These are phyloP conservation scores for Pyrenophora teres DNA, from an alignment of 2,329 filamentous ascomycete species.

Conservation along the genomic window DNA sequence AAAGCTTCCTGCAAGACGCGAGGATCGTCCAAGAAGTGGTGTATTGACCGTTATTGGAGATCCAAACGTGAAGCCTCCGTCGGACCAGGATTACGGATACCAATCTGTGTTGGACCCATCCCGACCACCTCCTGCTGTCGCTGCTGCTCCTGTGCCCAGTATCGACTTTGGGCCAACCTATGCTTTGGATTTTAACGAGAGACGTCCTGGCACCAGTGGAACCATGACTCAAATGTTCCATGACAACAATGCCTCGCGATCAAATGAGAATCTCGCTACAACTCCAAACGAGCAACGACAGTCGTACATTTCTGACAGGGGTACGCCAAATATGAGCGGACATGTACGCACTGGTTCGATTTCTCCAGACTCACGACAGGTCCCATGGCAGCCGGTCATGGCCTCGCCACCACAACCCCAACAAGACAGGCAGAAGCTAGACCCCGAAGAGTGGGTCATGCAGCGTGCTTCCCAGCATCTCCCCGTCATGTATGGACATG, in stretches of 20 bases:
- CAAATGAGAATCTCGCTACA: constrained; percentile 38
- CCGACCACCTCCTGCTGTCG: constrained; percentile 60
- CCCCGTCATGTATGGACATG: constrained; percentile 56
- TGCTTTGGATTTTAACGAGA: constrained; percentile 64
- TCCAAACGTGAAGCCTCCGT: constrained; percentile 49
- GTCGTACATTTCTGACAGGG: constrained; percentile 36
- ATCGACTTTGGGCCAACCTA: constrained; percentile 88
- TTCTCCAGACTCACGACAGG: constrained; percentile 62
- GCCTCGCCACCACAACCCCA: constrained; percentile 50
- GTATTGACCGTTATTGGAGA: constrained; percentile 77
- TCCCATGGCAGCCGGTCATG: constrained; percentile 80
- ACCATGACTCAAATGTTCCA: constrained; percentile 52
- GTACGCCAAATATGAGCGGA: constrained; percentile 48
- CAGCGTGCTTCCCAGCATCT: constrained; percentile 67
- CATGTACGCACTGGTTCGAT: constrained; percentile 48
- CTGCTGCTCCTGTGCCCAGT: constrained; percentile 68
- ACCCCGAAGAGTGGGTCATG: constrained; percentile 82
- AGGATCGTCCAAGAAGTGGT: constrained; percentile 76
- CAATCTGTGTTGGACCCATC: constrained; percentile 38
- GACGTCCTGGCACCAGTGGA: constrained; percentile 61
- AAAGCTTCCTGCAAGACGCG: constrained; percentile 54
- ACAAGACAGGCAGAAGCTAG: constrained; percentile 60
- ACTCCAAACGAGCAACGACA: constrained; percentile 36
- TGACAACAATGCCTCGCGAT: constrained; percentile 35
- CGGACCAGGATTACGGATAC: constrained; percentile 53